Percentiles rank a stretch among this genome's conserved stretches.
Conservation (phyloP, 1,284 basidiomycete genomes). For the Ceratorhiza oryzae-sativae region DNA sequence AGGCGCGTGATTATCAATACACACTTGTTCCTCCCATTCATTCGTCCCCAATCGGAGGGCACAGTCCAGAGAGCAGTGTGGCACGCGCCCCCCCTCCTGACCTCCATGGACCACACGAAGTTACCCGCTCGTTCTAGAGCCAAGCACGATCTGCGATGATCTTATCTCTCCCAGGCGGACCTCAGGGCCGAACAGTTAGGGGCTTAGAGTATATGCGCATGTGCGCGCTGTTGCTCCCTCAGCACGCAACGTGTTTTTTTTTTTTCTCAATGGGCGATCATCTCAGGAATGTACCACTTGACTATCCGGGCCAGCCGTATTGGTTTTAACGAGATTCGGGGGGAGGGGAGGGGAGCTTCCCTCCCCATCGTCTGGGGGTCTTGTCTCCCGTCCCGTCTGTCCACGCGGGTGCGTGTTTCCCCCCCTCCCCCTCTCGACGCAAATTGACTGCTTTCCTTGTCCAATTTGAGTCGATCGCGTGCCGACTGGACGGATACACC, state of each 20-base stretch:
- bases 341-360: too few relatives aligned
- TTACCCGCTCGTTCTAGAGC: neutral
- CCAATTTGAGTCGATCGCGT: neutral
- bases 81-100: neutral
- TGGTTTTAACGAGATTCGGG: too few relatives aligned
- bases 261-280: neutral
- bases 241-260: slow-evolving; percentile 17
- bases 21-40: neutral
- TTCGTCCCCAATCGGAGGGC: slow-evolving; percentile 8
- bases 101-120: neutral
- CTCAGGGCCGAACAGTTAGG: slow-evolving; percentile 12
- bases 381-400: too few relatives aligned
- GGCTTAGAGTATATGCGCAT: slow-evolving; percentile 16
- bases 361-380: slow-evolving; percentile 17
- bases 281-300: neutral
- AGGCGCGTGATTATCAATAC: neutral
- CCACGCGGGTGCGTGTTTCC: too few relatives aligned
- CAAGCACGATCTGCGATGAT: slow-evolving; percentile 6
- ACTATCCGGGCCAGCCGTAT: too few relatives aligned
- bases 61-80: too few relatives aligned
- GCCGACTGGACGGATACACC: neutral
- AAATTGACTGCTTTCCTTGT: too few relatives aligned
- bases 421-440: too few relatives aligned
- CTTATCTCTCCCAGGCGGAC: neutral
- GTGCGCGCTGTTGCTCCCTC: neutral